These are phyloP conservation scores for Pugionium dolabratum DNA, from an alignment of 345 rosid species.

Conservation along the genomic window DNA sequence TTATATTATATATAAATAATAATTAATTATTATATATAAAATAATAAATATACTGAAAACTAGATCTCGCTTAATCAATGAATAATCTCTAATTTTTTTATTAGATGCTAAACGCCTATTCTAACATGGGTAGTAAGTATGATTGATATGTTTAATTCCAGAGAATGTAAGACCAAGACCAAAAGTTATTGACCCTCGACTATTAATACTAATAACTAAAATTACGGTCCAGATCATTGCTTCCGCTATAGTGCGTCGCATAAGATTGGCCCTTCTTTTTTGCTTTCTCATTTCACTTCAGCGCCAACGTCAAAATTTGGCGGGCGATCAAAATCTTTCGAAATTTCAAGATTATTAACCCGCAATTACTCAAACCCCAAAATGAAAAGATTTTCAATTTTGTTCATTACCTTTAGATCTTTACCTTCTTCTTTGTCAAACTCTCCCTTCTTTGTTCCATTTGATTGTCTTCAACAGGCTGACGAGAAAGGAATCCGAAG, in stretches of 20 bases:
- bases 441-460: conserved; percentile 12
- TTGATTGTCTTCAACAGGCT: conserved; percentile 2
- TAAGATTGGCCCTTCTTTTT: not conserved
- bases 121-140: too few species aligned
- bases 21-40: too few species aligned
- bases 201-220: not conserved
- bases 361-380: conserved; percentile 7
- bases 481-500: conserved; percentile 3
- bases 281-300: not conserved
- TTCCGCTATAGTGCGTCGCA: not conserved
- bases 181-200: conserved; percentile 1
- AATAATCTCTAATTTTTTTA: too few species aligned
- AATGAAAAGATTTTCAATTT: not conserved
- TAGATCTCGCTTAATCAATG: too few species aligned
- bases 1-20: too few species aligned
- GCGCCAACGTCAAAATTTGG: conserved; percentile 33
- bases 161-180: too few species aligned
- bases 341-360: conserved; percentile 22
- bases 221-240: conserved; percentile 17
- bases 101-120: too few species aligned
- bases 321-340: conserved; percentile 25
- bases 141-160: too few species aligned
- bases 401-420: conserved; percentile 31
- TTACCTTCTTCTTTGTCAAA: not conserved
- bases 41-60: too few species aligned